Evolutionary conservation across 345 rosid genomes (phyloP).

Genomic region (Clarkia xantiana): DNA sequence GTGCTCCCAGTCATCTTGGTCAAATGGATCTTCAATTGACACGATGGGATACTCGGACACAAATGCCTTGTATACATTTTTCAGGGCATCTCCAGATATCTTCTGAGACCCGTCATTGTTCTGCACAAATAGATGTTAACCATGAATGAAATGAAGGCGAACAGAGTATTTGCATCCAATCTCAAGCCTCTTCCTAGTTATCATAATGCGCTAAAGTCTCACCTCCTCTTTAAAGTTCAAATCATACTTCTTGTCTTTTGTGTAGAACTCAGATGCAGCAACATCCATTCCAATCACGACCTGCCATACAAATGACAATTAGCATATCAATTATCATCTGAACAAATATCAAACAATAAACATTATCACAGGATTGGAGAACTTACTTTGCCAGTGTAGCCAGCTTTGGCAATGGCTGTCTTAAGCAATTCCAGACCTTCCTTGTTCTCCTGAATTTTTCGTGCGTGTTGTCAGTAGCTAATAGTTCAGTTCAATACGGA

Average conservation of each 20-base stretch:
- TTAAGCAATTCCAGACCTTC: constrained; percentile 95
- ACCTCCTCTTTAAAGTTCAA: constrained; percentile 85
- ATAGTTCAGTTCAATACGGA: not conserved
- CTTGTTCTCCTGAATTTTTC: constrained; percentile 64
- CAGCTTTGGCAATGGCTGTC: constrained; percentile 86
- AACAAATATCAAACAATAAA: not conserved
- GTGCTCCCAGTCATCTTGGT: constrained; percentile 96
- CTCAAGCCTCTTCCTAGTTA: not conserved
- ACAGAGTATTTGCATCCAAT: no score
- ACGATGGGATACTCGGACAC: constrained; percentile 79
- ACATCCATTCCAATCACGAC: constrained; percentile 99
- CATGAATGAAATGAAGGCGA: no score
- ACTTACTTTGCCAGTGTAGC: constrained; percentile 76
- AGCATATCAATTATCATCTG: no score
- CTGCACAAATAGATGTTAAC: constrained; percentile 21
- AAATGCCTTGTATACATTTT: constrained; percentile 83
- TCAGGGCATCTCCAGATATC: constrained; percentile 77
- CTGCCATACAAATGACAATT: constrained; percentile 14
- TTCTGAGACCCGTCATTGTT: constrained; percentile 73
- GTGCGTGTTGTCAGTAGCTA: not conserved
- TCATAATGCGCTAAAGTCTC: not conserved
- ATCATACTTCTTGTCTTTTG: constrained; percentile 65
- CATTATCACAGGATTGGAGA: not conserved
- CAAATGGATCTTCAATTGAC: constrained; percentile 94
- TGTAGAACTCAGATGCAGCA: constrained; percentile 94